These are phyloP conservation scores for Kwoniella sp. DNA, from an alignment of 768 basidiomycete genomes.

Conservation along the genomic window DNA sequence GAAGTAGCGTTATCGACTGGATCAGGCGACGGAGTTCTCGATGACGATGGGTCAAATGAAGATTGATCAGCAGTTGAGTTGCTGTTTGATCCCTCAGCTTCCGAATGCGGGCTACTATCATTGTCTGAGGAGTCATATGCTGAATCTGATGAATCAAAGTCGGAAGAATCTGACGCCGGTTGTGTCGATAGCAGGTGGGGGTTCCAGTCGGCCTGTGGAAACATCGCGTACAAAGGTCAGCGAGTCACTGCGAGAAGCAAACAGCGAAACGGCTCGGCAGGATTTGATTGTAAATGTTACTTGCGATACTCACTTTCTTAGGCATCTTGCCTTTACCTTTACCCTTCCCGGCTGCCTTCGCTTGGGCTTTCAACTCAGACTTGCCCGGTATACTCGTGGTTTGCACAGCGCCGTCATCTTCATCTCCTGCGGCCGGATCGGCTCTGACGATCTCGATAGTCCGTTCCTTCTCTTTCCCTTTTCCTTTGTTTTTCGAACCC, in stretches of 20 bases:
- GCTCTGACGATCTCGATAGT: conserved; percentile 31
- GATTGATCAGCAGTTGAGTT: not conserved
- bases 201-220: conserved; percentile 34
- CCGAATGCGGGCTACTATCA: conserved; percentile 22
- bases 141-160: conserved; percentile 47
- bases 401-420: conserved; percentile 9
- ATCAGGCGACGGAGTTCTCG: not conserved
- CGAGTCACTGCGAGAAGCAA: not conserved
- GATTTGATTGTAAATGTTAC: not conserved
- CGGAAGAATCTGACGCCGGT: conserved; percentile 30
- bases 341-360: conserved; percentile 14
- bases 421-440: conserved; percentile 8
- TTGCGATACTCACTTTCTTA: conserved; percentile 27
- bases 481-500: conserved; percentile 21
- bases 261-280: too few relatives aligned
- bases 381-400: conserved; percentile 22
- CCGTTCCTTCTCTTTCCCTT: conserved; percentile 41
- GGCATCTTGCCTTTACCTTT: conserved; percentile 28
- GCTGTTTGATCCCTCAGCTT: conserved; percentile 21
- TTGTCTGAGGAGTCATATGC: conserved; percentile 37
- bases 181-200: conserved; percentile 33
- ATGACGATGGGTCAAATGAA: not conserved
- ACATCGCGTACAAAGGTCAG: not conserved
- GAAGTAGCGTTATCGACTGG: not conserved
- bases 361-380: conserved; percentile 18